Conservation (phyloP, 2,329 filamentous ascomycete genomes). For the Trichoderma lentiforme region DNA sequence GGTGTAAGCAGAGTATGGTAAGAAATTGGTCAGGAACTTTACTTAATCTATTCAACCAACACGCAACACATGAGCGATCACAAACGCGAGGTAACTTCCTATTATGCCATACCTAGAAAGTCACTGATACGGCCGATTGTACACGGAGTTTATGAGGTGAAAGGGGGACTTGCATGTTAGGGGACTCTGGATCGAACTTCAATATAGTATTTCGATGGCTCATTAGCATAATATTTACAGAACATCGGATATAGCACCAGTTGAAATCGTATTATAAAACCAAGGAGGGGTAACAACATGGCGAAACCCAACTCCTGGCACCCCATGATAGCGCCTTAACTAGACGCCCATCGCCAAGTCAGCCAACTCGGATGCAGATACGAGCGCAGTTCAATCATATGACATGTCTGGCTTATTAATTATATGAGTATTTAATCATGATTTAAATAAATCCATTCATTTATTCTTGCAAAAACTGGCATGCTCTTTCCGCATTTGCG, state of each 20-base stretch:
- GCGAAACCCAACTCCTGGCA: not conserved
- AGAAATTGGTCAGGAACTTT: not conserved
- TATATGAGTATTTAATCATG: not conserved
- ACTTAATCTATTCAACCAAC: not conserved
- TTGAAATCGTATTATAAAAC: not conserved
- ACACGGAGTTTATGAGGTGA: not conserved
- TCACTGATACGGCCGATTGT: not conserved
- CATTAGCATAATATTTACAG: not conserved
- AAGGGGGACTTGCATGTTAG: not conserved
- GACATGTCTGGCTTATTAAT: not conserved
- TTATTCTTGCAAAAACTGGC: not conserved
- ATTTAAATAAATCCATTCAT: not conserved
- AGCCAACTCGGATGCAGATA: not conserved
- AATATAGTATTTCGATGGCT: not conserved
- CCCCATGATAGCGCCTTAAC: not conserved
- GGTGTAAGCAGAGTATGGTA: not conserved
- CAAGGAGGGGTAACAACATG: not conserved
- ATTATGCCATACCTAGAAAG: not conserved
- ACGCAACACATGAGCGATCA: not conserved
- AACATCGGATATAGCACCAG: not conserved
- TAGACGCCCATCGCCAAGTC: not conserved
- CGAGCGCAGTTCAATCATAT: not conserved
- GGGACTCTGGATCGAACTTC: not conserved
- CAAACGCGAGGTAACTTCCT: not conserved
- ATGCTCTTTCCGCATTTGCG: not conserved